Percentiles rank a stretch among this genome's conserved stretches.
phyloP scores from a whole-genome alignment of 208 protist species.

The Borovskyia barvae region DNA sequence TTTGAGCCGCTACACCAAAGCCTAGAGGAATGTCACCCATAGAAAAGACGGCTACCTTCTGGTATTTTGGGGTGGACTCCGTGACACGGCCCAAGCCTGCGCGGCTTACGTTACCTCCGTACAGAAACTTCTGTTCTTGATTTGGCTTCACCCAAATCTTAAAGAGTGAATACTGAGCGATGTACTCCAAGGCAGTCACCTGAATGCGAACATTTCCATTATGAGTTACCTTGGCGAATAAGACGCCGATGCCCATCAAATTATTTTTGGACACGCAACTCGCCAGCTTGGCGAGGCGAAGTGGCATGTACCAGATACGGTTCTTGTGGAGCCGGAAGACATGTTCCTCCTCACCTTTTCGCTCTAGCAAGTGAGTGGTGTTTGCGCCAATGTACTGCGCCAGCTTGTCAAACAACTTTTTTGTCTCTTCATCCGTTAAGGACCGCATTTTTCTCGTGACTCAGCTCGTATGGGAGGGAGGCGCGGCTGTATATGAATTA shows the following conservation, averaged over 20 bases:
- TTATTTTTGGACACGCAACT: slow-evolving; percentile 88
- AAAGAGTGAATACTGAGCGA: slow-evolving; percentile 92
- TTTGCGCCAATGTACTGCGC: slow-evolving; percentile 92
- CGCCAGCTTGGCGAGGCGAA: slow-evolving; percentile 76
- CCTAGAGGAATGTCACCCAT: slow-evolving; percentile 97
- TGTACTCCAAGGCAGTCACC: slow-evolving; percentile 89
- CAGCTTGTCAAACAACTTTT: slow-evolving; percentile 91
- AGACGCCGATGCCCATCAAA: slow-evolving; percentile 87
- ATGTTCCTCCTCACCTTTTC: slow-evolving; percentile 78
- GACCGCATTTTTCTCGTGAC: slow-evolving; percentile 53
- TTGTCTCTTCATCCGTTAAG: slow-evolving; percentile 85
- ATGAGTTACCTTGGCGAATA: slow-evolving; percentile 91
- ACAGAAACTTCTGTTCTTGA: slow-evolving; percentile 98
- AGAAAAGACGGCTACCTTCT: slow-evolving; percentile 97
- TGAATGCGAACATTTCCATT: slow-evolving; percentile 88
- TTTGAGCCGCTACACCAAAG: slow-evolving; percentile 96
- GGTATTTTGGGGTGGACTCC: slow-evolving; percentile 96
- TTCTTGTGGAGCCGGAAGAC: slow-evolving; percentile 92
- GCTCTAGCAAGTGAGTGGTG: slow-evolving; percentile 79
- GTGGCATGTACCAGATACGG: slow-evolving; percentile 91
- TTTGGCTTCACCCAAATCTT: slow-evolving; percentile 99
- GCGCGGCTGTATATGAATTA: too few species aligned
- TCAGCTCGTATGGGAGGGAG: background rate
- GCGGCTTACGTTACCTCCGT: slow-evolving; percentile 98
- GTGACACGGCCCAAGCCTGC: slow-evolving; percentile 97